Conservation (phyloP, 108 stramenopile genomes). For the Craspedostauros australis region DNA sequence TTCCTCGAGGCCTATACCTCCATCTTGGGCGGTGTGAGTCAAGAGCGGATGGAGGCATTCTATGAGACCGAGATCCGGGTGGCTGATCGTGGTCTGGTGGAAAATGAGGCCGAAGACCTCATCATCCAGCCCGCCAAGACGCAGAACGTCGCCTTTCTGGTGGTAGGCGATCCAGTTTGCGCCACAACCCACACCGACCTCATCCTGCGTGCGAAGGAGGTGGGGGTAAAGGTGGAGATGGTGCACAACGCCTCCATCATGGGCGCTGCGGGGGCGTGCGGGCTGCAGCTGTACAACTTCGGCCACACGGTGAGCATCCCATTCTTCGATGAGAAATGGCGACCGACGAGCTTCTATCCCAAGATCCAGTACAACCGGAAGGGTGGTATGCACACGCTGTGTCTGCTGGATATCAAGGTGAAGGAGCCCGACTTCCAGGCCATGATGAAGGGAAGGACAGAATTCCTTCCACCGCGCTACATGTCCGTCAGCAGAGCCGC, state of each 20-base stretch:
- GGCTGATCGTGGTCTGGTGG: slow-evolving; percentile 93
- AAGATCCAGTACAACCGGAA: slow-evolving; percentile 91
- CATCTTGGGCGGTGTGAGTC: slow-evolving; percentile 79
- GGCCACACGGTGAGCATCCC: slow-evolving; percentile 98
- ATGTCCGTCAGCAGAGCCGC: slow-evolving; percentile 92
- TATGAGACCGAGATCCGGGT: slow-evolving; percentile 84
- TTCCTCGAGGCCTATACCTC: slow-evolving; percentile 98
- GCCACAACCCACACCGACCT: slow-evolving; percentile 98
- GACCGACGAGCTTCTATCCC: slow-evolving; percentile 91
- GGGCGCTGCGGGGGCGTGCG: slow-evolving; percentile 96
- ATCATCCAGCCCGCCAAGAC: slow-evolving; percentile 81
- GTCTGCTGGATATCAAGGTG: slow-evolving; percentile 94
- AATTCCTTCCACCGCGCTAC: slow-evolving; percentile 95
- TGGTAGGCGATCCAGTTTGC: slow-evolving; percentile 98
- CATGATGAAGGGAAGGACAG: slow-evolving; percentile 82
- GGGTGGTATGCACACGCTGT: slow-evolving; percentile 99
- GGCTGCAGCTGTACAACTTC: slow-evolving; percentile 97
- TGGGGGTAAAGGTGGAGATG: slow-evolving; percentile 79
- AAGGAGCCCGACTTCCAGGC: slow-evolving; percentile 99
- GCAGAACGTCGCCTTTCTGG: slow-evolving; percentile 87
- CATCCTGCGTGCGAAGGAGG: slow-evolving; percentile 79
- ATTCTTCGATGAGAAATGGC: slow-evolving; percentile 95
- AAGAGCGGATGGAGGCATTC: slow-evolving; percentile 78
- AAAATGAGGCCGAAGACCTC: slow-evolving; percentile 88
- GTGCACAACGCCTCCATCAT: slow-evolving; percentile 99